These are phyloP conservation scores for Meripilus lineatus DNA, from an alignment of 1,284 basidiomycete species.

Conservation along the genomic window DNA sequence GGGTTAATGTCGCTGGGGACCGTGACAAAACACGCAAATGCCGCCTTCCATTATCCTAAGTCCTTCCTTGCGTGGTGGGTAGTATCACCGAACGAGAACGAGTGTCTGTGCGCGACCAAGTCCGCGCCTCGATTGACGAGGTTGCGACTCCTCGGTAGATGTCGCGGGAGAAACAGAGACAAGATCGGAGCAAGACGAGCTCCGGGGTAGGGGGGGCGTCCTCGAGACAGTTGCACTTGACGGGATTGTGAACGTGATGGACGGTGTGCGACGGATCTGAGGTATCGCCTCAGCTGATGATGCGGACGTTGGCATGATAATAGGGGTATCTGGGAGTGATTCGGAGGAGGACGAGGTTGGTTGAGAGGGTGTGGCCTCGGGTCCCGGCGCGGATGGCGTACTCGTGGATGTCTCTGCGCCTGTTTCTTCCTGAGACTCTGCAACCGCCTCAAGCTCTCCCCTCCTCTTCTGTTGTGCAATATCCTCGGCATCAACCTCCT, in stretches of 20 bases:
- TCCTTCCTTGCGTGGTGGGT: too few relatives aligned
- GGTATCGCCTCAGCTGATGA: not conserved
- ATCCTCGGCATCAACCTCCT: not conserved
- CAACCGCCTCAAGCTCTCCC: not conserved
- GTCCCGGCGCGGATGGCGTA: not conserved
- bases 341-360: not conserved
- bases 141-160: not conserved
- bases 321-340: not conserved
- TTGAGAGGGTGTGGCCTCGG: not conserved
- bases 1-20: too few relatives aligned
- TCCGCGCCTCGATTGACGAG: not conserved
- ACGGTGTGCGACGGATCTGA: not conserved
- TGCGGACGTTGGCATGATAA: not conserved
- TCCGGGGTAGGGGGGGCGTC: not conserved
- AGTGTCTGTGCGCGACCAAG: constrained; percentile 1
- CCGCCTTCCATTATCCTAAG: too few relatives aligned
- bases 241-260: not conserved
- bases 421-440: not conserved
- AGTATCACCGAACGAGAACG: constrained; percentile 1
- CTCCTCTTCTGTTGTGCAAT: too few relatives aligned
- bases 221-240: not conserved
- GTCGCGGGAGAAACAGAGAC: not conserved
- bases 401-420: not conserved
- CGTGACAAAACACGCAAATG: too few relatives aligned
- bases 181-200: not conserved